phyloP scores from a whole-genome alignment of 179 eudicot genomes.

The Silene coronaria region DNA sequence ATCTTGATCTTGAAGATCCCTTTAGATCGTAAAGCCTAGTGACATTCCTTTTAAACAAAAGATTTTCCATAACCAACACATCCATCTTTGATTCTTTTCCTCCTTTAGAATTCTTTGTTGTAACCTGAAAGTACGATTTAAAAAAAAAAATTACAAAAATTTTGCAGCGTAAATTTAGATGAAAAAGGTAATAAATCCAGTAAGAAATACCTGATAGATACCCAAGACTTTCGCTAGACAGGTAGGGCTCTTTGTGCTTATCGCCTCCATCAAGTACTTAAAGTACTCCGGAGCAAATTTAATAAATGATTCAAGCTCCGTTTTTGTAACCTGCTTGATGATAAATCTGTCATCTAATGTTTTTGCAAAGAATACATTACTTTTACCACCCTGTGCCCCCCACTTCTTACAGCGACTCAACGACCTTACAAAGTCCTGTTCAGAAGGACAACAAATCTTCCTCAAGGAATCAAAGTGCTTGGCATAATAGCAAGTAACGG shows the following conservation, averaged over 20 bases:
- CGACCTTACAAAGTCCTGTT: slow-evolving; percentile 73
- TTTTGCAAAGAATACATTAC: slow-evolving; percentile 95
- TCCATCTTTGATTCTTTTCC: slow-evolving; percentile 94
- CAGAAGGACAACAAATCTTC: slow-evolving; percentile 82
- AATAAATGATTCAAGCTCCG: slow-evolving; percentile 89
- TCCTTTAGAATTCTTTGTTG: slow-evolving; percentile 73
- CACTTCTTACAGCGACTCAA: slow-evolving; percentile 96
- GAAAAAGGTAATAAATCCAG: background rate
- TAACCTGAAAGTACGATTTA: slow-evolving; percentile 38
- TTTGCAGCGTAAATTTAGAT: background rate
- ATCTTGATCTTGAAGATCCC: slow-evolving; percentile 93
- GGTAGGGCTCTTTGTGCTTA: slow-evolving; percentile 73
- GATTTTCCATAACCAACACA: slow-evolving; percentile 95
- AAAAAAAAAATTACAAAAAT: background rate
- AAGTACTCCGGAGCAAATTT: slow-evolving; percentile 88
- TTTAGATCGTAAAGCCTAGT: slow-evolving; percentile 87
- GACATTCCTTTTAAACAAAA: slow-evolving; percentile 72
- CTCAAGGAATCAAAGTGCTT: slow-evolving; percentile 86
- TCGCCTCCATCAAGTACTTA: slow-evolving; percentile 78
- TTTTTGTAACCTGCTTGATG: slow-evolving; percentile 94
- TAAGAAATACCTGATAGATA: slow-evolving; percentile 74
- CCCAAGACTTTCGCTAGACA: slow-evolving; percentile 94
- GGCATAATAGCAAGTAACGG: slow-evolving; percentile 81
- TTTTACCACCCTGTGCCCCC: slow-evolving; percentile 99
- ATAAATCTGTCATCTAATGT: slow-evolving; percentile 89